A percentile compares a stretch with the other conserved stretches of the same genome.
Conservation (phyloP, 2,329 filamentous ascomycete species). For the Aspergillus quadrilineatus region DNA sequence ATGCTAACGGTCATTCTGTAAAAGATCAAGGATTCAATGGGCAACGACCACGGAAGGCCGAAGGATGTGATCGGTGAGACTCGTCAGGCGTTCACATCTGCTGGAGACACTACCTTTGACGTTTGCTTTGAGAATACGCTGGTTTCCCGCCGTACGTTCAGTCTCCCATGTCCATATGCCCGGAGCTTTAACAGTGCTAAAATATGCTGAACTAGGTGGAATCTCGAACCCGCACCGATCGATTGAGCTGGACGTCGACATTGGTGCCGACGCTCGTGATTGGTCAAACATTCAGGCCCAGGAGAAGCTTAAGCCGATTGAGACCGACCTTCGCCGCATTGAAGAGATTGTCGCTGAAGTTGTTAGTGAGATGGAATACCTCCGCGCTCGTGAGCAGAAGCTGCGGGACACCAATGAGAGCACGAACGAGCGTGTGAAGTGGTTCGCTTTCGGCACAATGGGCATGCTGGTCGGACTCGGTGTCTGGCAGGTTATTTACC, state of each 20-base stretch:
- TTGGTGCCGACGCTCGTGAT: constrained; percentile 95
- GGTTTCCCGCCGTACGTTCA: constrained; percentile 61
- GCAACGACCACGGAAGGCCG: constrained; percentile 91
- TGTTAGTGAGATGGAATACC: constrained; percentile 93
- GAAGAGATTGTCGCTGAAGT: constrained; percentile 89
- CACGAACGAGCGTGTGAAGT: constrained; percentile 97
- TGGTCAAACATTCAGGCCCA: constrained; percentile 94
- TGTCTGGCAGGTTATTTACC: constrained; percentile 96
- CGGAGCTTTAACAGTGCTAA: background rate
- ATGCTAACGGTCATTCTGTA: constrained; percentile 12
- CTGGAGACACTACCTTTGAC: constrained; percentile 88
- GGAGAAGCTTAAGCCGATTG: constrained; percentile 96
- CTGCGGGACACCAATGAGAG: constrained; percentile 98
- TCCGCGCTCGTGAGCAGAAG: constrained; percentile 86
- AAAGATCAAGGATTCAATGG: constrained; percentile 90
- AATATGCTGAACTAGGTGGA: constrained; percentile 27
- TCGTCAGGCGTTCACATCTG: constrained; percentile 89
- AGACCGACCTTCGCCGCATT: constrained; percentile 88
- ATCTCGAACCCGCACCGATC: constrained; percentile 60
- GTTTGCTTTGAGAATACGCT: constrained; percentile 92
- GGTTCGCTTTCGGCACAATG: constrained; percentile 94
- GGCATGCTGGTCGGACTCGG: constrained; percentile 85
- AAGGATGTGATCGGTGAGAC: constrained; percentile 90
- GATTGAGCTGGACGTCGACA: constrained; percentile 91
- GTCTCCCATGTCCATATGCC: background rate